Evolutionary conservation across 352 stramenopile species (phyloP), one percentile per base, ranked within the genome.

Genomic region (Pythium brachiatum): DNA sequence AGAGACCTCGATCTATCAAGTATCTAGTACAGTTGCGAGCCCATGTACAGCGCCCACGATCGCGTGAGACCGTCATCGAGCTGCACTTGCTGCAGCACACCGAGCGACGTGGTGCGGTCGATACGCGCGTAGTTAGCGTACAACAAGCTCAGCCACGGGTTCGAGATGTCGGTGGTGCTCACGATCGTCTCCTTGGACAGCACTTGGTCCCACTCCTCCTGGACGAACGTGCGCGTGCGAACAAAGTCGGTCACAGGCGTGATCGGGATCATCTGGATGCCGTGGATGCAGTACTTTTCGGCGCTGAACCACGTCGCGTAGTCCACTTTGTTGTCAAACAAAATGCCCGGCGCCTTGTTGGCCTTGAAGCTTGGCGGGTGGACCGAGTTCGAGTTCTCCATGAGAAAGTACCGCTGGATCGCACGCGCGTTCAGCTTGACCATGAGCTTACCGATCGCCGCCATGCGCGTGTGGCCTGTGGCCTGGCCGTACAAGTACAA

Each of bases 41-140:
- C 79, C 62, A 85, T 81, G 73, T 94, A 94, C 18, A 94, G 65
- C 18, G 85, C 85, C 85, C 85, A 94, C 20, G 85, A 90, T n/a
- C 75, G 81, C 21, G 85, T 87, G 47, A 94, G 79, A 0, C 85
- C 85, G 57, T 92, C 74, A 70, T 90, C 83, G 69, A 94, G 77
- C 6, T 70, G 57, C 44, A 70, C 76, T 18, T 81, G 68, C 64
- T 86, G 75, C 51, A 94, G 81, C 58, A 84, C 76, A 1, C 63
- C 39, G n/a, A 91, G 51, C 0, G 82, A 75, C 3, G 55, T 47
- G 0, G 60, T 52, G 50, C 70, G 74, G 58, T 68, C 53, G 61
- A 92, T 50, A 7, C 69, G 73, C 46, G 84, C 84, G 56, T 90
- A 90, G 69, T 89, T 94, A 60, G 79, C 66, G 41, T 82, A 90